Conservation (phyloP, 1,284 basidiomycete species). For the Ceratobasidium sp. region DNA sequence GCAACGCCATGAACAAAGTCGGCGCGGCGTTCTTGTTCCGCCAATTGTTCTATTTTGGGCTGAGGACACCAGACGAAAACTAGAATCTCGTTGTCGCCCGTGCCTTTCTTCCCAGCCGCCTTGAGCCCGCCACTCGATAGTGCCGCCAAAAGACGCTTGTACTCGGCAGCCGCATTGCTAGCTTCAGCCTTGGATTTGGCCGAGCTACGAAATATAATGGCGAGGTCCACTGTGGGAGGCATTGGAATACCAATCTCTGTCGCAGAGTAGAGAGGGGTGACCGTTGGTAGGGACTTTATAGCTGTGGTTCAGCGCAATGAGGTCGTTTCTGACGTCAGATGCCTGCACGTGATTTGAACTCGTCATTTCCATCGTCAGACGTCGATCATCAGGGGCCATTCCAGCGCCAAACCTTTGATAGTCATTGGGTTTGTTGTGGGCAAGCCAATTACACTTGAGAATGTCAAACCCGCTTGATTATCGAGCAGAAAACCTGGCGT, state of each 20-base stretch:
- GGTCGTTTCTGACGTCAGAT: slow-evolving; percentile 23
- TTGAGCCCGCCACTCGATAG: slow-evolving; percentile 67
- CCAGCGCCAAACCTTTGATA: too few species aligned
- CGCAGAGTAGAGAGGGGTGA: neutral
- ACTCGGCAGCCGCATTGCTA: slow-evolving; percentile 69
- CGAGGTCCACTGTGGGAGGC: slow-evolving; percentile 67
- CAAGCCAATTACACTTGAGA: too few species aligned
- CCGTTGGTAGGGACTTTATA: neutral
- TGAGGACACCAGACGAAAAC: slow-evolving; percentile 79
- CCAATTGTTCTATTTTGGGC: slow-evolving; percentile 66
- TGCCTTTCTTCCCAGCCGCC: slow-evolving; percentile 74
- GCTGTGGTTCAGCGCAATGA: neutral
- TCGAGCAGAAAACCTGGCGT: too few species aligned
- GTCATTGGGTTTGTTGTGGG: too few species aligned
- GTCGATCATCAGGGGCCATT: too few species aligned
- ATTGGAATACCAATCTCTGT: slow-evolving; percentile 10
- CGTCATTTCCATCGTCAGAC: too few species aligned
- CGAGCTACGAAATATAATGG: slow-evolving; percentile 69
- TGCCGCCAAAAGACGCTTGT: slow-evolving; percentile 65
- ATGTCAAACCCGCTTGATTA: too few species aligned
- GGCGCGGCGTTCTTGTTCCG: slow-evolving; percentile 69
- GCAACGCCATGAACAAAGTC: slow-evolving; percentile 70
- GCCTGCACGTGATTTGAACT: neutral
- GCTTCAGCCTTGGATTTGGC: slow-evolving; percentile 64
- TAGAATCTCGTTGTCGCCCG: slow-evolving; percentile 76